These are phyloP conservation scores for Quercus berberidifolia DNA, from an alignment of 306 rosid species.

Conservation along the genomic window DNA sequence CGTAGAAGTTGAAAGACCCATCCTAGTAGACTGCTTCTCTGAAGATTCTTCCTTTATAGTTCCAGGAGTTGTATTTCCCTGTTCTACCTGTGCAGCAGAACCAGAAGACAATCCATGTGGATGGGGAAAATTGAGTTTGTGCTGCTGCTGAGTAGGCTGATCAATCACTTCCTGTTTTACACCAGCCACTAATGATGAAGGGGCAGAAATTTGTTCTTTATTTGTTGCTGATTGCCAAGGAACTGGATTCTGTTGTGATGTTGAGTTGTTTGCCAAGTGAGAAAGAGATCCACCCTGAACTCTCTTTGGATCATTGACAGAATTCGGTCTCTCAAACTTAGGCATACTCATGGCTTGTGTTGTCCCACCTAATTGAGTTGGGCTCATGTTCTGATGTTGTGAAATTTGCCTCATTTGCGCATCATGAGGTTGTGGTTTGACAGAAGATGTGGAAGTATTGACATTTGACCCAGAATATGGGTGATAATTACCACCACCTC, in stretches of 20 bases:
- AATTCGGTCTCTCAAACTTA: slow-evolving; percentile 55
- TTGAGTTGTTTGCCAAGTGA: slow-evolving; percentile 43
- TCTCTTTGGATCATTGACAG: slow-evolving; percentile 59
- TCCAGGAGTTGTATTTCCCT: slow-evolving; percentile 51
- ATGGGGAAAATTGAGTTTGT: slow-evolving; percentile 46
- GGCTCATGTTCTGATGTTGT: slow-evolving; percentile 53
- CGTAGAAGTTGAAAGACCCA: slow-evolving; percentile 49
- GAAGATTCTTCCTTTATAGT: slow-evolving; percentile 40
- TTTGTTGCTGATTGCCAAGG: slow-evolving; percentile 61
- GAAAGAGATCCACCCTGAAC: slow-evolving; percentile 63
- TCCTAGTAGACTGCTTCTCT: slow-evolving; percentile 58
- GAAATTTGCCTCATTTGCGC: slow-evolving; percentile 64
- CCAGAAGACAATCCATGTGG: slow-evolving; percentile 59
- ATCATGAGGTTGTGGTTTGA: slow-evolving; percentile 64
- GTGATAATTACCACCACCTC: slow-evolving; percentile 56
- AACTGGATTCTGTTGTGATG: slow-evolving; percentile 52
- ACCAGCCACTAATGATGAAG: slow-evolving; percentile 44
- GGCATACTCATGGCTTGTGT: slow-evolving; percentile 44
- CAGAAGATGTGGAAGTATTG: slow-evolving; percentile 48
- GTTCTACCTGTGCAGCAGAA: slow-evolving; percentile 58
- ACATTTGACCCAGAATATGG: slow-evolving; percentile 57
- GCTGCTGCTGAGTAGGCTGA: slow-evolving; percentile 66
- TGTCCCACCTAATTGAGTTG: slow-evolving; percentile 56
- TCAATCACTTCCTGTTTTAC: slow-evolving; percentile 67
- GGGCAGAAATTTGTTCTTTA: slow-evolving; percentile 55